These are phyloP conservation scores for Zoysia matrella DNA, from an alignment of 202 grass and related monocot species.

Conservation along the genomic window DNA sequence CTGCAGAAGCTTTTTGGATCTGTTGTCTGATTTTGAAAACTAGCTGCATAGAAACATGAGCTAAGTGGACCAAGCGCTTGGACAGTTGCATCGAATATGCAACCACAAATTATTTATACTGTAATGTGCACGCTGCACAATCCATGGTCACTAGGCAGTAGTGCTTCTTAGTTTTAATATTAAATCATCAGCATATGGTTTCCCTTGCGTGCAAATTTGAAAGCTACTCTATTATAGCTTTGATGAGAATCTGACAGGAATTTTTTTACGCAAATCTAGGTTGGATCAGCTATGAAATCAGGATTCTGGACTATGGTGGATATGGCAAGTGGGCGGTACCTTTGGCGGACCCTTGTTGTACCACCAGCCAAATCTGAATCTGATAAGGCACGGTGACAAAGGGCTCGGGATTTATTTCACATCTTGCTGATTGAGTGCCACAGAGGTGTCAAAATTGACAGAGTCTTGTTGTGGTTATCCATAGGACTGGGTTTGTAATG, in stretches of 20 bases:
- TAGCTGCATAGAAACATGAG: background rate
- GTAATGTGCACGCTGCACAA: background rate
- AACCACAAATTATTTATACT: background rate
- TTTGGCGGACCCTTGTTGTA: too few relatives aligned
- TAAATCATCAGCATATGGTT: background rate
- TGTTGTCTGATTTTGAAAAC: background rate
- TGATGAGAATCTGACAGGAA: background rate
- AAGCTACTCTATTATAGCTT: background rate
- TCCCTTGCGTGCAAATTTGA: background rate
- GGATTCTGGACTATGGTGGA: too few relatives aligned
- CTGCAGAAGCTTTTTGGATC: background rate
- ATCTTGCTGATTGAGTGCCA: background rate
- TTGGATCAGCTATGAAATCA: too few relatives aligned
- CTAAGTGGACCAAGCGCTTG: background rate
- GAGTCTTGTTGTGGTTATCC: slow-evolving; percentile 9
- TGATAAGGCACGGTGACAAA: slow-evolving; percentile 31
- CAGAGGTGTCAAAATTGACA: background rate
- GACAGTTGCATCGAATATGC: background rate
- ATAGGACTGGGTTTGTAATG: slow-evolving; percentile 14
- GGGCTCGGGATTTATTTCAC: slow-evolving; percentile 11
- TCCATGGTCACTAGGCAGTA: background rate
- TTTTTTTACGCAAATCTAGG: slow-evolving; percentile 10
- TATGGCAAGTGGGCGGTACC: too few relatives aligned
- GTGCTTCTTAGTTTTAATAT: background rate
- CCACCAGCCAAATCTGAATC: too few relatives aligned